A percentile compares a stretch with the other conserved stretches of the same genome.
phyloP scores from a whole-genome alignment of 305 asterid species.

The Fraxinus nigra region DNA sequence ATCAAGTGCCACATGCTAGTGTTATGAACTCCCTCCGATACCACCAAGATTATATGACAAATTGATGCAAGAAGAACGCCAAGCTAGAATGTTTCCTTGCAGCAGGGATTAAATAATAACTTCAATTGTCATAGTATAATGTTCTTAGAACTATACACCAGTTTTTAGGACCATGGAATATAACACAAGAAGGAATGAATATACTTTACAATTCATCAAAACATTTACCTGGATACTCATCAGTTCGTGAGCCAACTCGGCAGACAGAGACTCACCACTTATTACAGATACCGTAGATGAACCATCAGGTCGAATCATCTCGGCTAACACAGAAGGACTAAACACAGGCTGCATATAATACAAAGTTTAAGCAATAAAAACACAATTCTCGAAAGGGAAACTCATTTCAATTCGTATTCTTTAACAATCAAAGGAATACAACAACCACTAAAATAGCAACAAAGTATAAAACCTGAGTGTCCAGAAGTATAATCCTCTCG shows the following conservation, averaged over 20 bases:
- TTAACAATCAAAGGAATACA: constrained; percentile 8
- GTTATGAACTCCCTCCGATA: constrained; percentile 83
- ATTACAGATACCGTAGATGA: constrained; percentile 74
- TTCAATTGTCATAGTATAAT: constrained; percentile 13
- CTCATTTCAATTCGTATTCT: constrained; percentile 7
- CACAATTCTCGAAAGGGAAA: not conserved
- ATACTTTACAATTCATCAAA: constrained; percentile 6
- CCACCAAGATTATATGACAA: constrained; percentile 81
- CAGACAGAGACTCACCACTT: constrained; percentile 75
- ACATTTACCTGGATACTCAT: constrained; percentile 86
- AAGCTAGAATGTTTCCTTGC: constrained; percentile 87
- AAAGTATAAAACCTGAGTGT: constrained; percentile 65
- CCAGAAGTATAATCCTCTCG: constrained; percentile 89
- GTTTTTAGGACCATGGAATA: not conserved
- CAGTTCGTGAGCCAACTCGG: constrained; percentile 90
- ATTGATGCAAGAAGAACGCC: constrained; percentile 83
- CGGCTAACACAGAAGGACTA: constrained; percentile 88
- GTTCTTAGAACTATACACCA: not conserved
- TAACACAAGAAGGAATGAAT: not conserved
- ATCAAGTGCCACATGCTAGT: constrained; percentile 87
- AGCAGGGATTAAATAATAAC: constrained; percentile 35
- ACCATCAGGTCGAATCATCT: constrained; percentile 91
- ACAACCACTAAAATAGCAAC: constrained; percentile 4
- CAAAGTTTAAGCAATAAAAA: not conserved
- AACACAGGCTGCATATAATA: constrained; percentile 69